phyloP scores from a whole-genome alignment of 306 rosid species.

The Begonia masoniana region DNA sequence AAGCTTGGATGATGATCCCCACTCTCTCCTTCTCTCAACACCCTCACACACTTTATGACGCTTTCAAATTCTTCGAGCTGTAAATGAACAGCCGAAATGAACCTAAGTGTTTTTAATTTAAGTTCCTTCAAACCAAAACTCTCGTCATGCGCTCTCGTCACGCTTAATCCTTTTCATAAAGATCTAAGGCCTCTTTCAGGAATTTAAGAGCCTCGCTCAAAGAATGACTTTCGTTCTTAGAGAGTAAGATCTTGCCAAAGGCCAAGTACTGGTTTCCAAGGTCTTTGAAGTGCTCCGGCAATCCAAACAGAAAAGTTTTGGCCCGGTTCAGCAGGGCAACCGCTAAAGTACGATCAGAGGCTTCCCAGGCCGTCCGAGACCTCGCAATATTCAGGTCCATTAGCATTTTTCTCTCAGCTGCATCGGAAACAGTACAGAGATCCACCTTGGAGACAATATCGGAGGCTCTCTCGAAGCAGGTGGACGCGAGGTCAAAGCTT shows the following conservation, averaged over 20 bases:
- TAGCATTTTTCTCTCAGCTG: constrained; percentile 39
- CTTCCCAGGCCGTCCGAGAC: constrained; percentile 78
- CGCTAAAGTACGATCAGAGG: constrained; percentile 51
- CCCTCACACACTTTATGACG: constrained; percentile 79
- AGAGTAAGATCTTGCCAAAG: constrained; percentile 46
- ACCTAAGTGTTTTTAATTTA: constrained; percentile 60
- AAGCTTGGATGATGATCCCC: constrained; percentile 81
- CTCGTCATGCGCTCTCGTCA: constrained; percentile 40
- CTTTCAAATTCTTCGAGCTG: constrained; percentile 75
- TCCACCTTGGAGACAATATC: constrained; percentile 50
- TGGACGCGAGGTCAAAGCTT: constrained; percentile 66
- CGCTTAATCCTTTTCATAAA: constrained; percentile 53
- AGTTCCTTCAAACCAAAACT: constrained; percentile 33
- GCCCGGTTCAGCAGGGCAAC: constrained; percentile 62
- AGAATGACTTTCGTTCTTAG: constrained; percentile 26
- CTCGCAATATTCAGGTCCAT: constrained; percentile 69
- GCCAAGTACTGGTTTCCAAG: constrained; percentile 50
- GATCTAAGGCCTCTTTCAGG: constrained; percentile 79
- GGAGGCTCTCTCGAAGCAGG: constrained; percentile 79
- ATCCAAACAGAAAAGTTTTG: constrained; percentile 48
- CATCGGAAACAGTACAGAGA: constrained; percentile 15
- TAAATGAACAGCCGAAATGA: constrained; percentile 72
- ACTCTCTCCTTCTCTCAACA: constrained; percentile 55
- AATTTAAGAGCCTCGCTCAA: constrained; percentile 57
- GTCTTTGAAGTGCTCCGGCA: constrained; percentile 34